Base-by-base conservation (phyloP, 805 yeast genomes). In the Saccharomycopsis lassenensis region DNA sequence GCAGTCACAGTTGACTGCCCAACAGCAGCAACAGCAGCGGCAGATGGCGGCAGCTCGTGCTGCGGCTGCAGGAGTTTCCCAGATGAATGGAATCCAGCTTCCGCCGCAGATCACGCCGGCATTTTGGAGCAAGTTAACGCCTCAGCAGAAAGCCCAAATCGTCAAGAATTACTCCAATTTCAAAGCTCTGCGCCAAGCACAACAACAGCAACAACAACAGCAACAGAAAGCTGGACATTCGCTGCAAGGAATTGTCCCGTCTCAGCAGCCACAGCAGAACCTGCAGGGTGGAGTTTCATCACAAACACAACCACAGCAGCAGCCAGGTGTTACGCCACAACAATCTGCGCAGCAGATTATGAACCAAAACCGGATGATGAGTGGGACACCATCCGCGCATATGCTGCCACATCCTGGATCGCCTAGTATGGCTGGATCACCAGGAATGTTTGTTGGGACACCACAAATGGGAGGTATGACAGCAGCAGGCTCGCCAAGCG, bases 141-240 rank as follows among this genome's bases (percentile, higher is more conserved):
- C 41, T 10, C 41, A 37, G 20, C 31, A 33, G 18, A 33, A 33
- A 26, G 37, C 33, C 8, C 40, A 37, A 24, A 17, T 37, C 4
- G 11, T 33, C 7, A 36, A 37, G 24, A 27, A 23, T 26, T 20
- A 32, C 15, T 19, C 6, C 31, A 10, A 29, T 15, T 19, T 7
- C 19, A 17, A 31, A 23, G 28, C 36, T 16, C 18, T 34, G 10
- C 40, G 36, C 5, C 36, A 39, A 7, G 37, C 41, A 6, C 36
- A 17, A 32, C 20, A 33, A 17, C 22, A 11, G 7, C 40, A 29
- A 22, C 40, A 31, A 28, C 45, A 22, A 21, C 44, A 29, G 16
- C 47, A 35, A 18, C 31, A 31, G 7, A 40, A 39, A 24, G 26
- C 24, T 28, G n/a, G n/a, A n/a, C n/a, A n/a, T n/a, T n/a, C n/a